Conservation (phyloP, 352 stramenopile genomes). For the Blastocystis sp. region DNA sequence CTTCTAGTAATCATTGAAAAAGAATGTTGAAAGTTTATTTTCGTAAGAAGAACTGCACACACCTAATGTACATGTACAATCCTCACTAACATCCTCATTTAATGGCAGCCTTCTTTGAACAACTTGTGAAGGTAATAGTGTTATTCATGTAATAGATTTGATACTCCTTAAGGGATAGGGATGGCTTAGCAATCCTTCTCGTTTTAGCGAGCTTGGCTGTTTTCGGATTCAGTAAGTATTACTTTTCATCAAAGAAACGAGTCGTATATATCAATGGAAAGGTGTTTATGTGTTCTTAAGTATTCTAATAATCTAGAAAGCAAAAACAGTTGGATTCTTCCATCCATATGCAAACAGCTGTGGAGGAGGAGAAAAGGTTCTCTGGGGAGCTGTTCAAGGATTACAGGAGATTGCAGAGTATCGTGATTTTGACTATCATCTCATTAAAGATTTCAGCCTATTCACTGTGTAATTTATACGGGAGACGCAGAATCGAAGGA, state of each 20-base stretch:
- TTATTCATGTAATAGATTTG: not conserved
- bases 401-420: slow-evolving; percentile 74
- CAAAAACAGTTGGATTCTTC: slow-evolving; percentile 81
- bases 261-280: slow-evolving; percentile 30
- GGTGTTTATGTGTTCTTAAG: not conserved
- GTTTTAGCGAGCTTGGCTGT: not conserved
- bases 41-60: not conserved
- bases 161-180: not conserved
- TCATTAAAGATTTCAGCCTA: slow-evolving; percentile 71
- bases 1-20: not conserved
- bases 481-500: slow-evolving; percentile 29
- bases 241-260: not conserved
- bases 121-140: not conserved
- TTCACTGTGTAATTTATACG: slow-evolving; percentile 59
- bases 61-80: not conserved
- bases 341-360: slow-evolving; percentile 89
- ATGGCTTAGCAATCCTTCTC: slow-evolving; percentile 12
- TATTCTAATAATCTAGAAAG: slow-evolving; percentile 3
- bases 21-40: not conserved
- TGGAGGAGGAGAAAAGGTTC: slow-evolving; percentile 93
- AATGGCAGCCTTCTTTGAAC: not conserved
- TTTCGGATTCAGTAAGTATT: slow-evolving; percentile 27
- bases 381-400: slow-evolving; percentile 90
- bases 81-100: not conserved
- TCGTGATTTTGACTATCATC: not conserved